phyloP scores from a whole-genome alignment of 257 asterid genomes.

The Thymus quinquecostatus region DNA sequence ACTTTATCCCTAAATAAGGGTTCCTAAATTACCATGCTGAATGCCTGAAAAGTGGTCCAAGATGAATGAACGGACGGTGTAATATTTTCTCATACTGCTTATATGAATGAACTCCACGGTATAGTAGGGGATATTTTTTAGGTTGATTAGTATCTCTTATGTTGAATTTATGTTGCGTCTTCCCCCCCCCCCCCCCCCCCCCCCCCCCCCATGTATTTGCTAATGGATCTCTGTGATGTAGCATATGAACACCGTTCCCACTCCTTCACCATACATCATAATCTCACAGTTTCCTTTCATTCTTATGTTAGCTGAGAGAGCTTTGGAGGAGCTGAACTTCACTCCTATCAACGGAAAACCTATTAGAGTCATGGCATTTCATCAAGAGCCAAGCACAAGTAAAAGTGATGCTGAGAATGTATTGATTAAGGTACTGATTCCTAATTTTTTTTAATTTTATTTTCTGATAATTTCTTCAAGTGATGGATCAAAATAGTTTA shows the following conservation, averaged over 20 bases:
- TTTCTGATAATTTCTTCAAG: background rate
- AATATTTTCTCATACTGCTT: too few relatives aligned
- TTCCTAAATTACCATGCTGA: too few relatives aligned
- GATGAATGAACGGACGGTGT: too few relatives aligned
- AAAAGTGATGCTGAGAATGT: conserved; percentile 61
- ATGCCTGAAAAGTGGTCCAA: too few relatives aligned
- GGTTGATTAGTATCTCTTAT: background rate
- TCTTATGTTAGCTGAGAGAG: conserved; percentile 63
- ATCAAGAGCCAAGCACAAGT: conserved; percentile 64
- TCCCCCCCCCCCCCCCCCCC: too few relatives aligned
- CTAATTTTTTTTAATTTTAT: conserved; percentile 11
- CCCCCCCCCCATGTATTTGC: background rate
- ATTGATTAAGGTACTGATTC: conserved; percentile 57
- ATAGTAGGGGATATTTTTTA: background rate
- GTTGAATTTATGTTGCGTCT: background rate
- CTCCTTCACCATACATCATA: conserved; percentile 4
- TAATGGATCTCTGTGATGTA: background rate
- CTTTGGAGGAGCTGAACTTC: conserved; percentile 66
- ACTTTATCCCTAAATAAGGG: too few relatives aligned
- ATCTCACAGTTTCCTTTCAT: conserved; percentile 15
- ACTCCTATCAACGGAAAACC: conserved; percentile 77
- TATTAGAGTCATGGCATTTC: conserved; percentile 62
- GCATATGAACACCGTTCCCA: background rate
- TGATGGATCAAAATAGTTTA: background rate
- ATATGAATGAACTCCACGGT: background rate